A percentile compares a stretch with the other conserved stretches of the same genome.
Conservation (phyloP, 1,284 basidiomycete genomes). For the Leccinum subatratum region DNA sequence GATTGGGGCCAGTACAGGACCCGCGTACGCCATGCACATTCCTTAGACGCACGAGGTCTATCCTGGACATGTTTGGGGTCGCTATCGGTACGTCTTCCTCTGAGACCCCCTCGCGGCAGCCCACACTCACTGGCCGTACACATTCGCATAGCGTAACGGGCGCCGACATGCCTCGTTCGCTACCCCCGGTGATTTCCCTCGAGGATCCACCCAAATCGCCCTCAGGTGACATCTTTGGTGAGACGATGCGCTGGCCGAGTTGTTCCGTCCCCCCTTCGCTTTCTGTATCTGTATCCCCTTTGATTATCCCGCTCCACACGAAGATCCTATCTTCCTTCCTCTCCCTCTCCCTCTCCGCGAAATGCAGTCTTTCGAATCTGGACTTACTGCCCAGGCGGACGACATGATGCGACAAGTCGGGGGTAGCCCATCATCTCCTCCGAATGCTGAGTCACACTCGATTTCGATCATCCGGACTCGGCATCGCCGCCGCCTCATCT, state of each 20-base stretch:
- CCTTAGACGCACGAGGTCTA: constrained; percentile 64
- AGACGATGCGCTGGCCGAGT: constrained; percentile 57
- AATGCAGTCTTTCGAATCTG: constrained; percentile 79
- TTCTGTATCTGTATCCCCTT: constrained; percentile 38
- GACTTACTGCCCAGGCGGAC: constrained; percentile 59
- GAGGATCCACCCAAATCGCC: constrained; percentile 17
- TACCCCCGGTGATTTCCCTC: constrained; percentile 16
- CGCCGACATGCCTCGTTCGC: constrained; percentile 52
- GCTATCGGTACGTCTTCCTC: constrained; percentile 23
- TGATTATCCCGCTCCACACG: constrained; percentile 49
- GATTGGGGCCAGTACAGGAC: constrained; percentile 18
- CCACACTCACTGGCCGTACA: constrained; percentile 46
- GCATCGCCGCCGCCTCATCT: constrained; percentile 22
- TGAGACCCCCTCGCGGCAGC: constrained; percentile 24
- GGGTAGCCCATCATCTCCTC: constrained; percentile 15
- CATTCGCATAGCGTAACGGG: constrained; percentile 77
- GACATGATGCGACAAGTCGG: constrained; percentile 25
- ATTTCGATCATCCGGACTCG: constrained; percentile 9
- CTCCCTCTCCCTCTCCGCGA: constrained; percentile 57
- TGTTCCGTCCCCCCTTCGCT: constrained; percentile 37
- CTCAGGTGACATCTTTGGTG: constrained; percentile 58
- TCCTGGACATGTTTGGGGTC: constrained; percentile 52
- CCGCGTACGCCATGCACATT: constrained; percentile 25
- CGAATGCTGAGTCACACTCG: not conserved
- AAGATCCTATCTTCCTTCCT: constrained; percentile 35